These are phyloP conservation scores for Leccinum truebloodii DNA, from an alignment of 768 basidiomycete genomes.

Conservation along the genomic window DNA sequence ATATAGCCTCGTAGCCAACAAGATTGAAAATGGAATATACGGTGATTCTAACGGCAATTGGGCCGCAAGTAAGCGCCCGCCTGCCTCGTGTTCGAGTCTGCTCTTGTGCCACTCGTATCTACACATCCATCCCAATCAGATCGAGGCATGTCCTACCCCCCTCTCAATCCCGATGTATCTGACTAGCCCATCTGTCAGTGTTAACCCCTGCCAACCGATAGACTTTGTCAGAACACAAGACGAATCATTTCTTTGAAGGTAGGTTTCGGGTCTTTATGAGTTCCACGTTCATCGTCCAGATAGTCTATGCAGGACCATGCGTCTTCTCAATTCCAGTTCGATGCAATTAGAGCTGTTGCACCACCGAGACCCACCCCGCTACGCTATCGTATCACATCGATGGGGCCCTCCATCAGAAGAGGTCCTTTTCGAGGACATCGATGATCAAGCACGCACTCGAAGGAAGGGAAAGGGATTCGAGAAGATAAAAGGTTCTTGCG, in stretches of 20 bases:
- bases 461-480: slow-evolving; percentile 21
- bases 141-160: not conserved
- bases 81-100: slow-evolving; percentile 4
- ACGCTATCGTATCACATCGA: slow-evolving; percentile 31
- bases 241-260: slow-evolving; percentile 2
- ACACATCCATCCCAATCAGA: not conserved
- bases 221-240: not conserved
- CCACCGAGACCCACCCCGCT: not conserved
- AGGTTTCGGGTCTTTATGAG: not conserved
- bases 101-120: not conserved
- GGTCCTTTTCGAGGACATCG: slow-evolving; percentile 28
- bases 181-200: not conserved
- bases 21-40: slow-evolving; percentile 2
- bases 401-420: slow-evolving; percentile 26
- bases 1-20: not conserved
- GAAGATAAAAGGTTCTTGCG: slow-evolving; percentile 25
- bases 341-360: slow-evolving; percentile 19
- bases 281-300: not conserved
- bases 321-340: slow-evolving; percentile 22
- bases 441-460: slow-evolving; percentile 4
- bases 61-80: slow-evolving; percentile 1
- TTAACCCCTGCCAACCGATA: not conserved
- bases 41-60: not conserved
- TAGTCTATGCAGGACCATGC: slow-evolving; percentile 18
- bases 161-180: not conserved